Base-by-base conservation (phyloP, 148 eudicot species). In the Gaultheria prostrata region DNA sequence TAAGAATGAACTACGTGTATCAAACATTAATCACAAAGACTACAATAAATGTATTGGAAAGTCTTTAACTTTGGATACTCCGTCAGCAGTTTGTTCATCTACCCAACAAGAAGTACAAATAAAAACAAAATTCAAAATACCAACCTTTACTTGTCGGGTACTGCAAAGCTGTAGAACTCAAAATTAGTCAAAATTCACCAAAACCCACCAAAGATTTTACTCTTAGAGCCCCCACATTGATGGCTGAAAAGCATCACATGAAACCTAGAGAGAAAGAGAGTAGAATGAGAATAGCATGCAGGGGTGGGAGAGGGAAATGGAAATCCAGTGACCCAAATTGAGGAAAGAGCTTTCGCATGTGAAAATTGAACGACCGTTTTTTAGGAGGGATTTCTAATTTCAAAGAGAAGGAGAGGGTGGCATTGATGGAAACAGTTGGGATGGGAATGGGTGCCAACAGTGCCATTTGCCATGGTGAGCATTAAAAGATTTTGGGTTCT, bases 21-120 rank as follows among this genome's bases (percentile, higher is more conserved):
- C 24, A 33, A 15, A n/a, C 67, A n/a, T 45, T 63, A 53, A 59
- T 80, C 50, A 76, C 48, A 82, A 80, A 63, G 80, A 76, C 83
- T 12, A 24, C 15, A 14, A 79, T 76, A 67, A 81, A 69, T 83
- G 71, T 54, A 80, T 78, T 30, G 43, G 76, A 49, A 79, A 49
- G 57, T 8, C 73, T 33, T 49, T 46, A 80, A 73, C 88, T 10
- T 89, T 85, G 90, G 84, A 80, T 56, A 51, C 30, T 86, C 90
- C 89, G 92, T 80, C 91, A 35, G 75, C 33, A 80, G 91, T 91
- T 92, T 84, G 95, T 86, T 92, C 95, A 91, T 76, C 93, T 88
- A 89, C 94, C 90, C 21, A 85, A 81, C 59, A 73, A 67, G 67
- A 70, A 69, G 32, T 80, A 8, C n/a, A 18, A 59, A 54, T 0